Base-by-base conservation (phyloP, 768 basidiomycete genomes). In the Tephrocybe sp. region DNA sequence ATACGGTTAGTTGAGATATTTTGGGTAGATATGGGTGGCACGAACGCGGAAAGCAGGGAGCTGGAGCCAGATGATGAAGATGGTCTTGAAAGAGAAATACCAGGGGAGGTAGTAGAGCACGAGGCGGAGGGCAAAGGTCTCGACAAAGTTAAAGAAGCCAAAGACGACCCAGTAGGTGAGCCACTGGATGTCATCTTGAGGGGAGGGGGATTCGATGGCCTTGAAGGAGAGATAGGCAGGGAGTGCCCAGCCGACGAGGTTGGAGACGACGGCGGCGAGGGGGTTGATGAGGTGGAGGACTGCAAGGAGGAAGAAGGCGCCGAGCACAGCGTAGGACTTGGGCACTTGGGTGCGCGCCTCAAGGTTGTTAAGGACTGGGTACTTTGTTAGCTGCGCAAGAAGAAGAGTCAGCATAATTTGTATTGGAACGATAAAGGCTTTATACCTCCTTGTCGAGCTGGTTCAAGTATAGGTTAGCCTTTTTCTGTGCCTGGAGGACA, bases 161-260 rank as follows among this genome's bases (percentile, higher is more conserved):
- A 97, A 95, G 48, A 96, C 81, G 65, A 91, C 80, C 96, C 96
- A 98, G 78, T 98, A 98, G 2, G 95, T 96, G 64, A 98, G 79
- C 94, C 94, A 98, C 73, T 97, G 94, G 62, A 88, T 77, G 71
- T 96, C 90, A 59, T 96, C 93, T 59, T 86, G 79, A 53, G 85
- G 76, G 2, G 81, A 77, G n/a, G 92, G 90, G 4, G 80, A 71
- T 71, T 98, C 96, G 65, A 99, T 83, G 24, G 97, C 95, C 73
- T 88, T 89, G 77, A 98, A 84, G 45, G 94, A 97, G 68, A 97
- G 83, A 69, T 93, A 98, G 4, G 94, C 93, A 24, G 97, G 97
- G 62, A 98, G 79, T 26, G 75, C 90, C 88, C 90, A 98, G 45
- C 95, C 97, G 63, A 99, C 83, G 62, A 97, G 77, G 73, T 97